phyloP scores from a whole-genome alignment of 257 asterid species.

The Nicotiana paniculata region DNA sequence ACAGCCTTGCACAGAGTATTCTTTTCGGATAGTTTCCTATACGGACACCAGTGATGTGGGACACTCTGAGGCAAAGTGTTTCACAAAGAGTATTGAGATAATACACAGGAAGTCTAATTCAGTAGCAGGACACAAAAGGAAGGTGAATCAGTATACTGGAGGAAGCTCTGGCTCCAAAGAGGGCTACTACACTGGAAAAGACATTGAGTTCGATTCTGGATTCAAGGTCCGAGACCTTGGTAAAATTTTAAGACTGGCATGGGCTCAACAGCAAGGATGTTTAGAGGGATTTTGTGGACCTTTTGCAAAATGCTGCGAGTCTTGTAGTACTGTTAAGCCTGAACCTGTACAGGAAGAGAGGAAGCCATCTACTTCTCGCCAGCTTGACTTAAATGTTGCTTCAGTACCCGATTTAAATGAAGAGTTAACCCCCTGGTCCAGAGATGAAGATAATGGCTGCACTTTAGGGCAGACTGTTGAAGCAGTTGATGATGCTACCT shows the following conservation, averaged over 20 bases:
- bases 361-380: constrained; percentile 47
- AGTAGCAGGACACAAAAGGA: constrained; percentile 26
- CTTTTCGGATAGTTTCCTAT: constrained; percentile 66
- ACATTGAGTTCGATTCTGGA: constrained; percentile 65
- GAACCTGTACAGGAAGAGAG: constrained; percentile 37
- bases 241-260: constrained; percentile 54
- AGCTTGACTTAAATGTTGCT: constrained; percentile 71
- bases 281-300: constrained; percentile 46
- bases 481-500: constrained; percentile 58
- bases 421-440: constrained; percentile 66
- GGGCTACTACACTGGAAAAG: constrained; percentile 26
- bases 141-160: constrained; percentile 40
- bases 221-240: constrained; percentile 88
- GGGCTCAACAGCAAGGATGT: constrained; percentile 59
- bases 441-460: constrained; percentile 59
- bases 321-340: constrained; percentile 30
- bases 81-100: constrained; percentile 66
- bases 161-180: constrained; percentile 49
- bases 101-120: constrained; percentile 37
- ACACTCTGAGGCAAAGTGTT: constrained; percentile 80
- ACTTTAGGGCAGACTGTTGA: constrained; percentile 40
- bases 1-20: constrained; percentile 76
- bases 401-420: constrained; percentile 83
- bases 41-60: constrained; percentile 58
- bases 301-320: constrained; percentile 30